Conservation (phyloP, 768 basidiomycete species). For the Leucocoprinus sp. region DNA sequence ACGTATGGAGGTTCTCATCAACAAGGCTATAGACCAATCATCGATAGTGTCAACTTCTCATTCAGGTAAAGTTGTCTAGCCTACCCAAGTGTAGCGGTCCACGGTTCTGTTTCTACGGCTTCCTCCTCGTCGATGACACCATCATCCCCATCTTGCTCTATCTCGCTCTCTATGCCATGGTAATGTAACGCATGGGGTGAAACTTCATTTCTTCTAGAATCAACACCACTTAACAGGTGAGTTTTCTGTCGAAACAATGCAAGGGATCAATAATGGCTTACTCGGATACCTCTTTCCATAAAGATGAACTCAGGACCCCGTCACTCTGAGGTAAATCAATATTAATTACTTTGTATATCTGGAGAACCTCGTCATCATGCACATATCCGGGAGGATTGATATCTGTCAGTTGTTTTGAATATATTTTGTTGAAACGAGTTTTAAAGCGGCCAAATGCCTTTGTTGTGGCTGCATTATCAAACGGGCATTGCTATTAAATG, state of each 20-base stretch:
- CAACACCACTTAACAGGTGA: conserved; percentile 1
- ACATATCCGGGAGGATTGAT: conserved; percentile 27
- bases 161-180: background rate
- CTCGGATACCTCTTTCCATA: background rate
- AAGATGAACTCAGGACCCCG: conserved; percentile 9
- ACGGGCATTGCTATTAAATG: conserved; percentile 43
- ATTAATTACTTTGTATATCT: conserved; percentile 13
- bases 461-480: conserved; percentile 43
- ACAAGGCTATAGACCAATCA: conserved; percentile 3
- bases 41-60: conserved; percentile 3
- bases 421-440: conserved; percentile 33
- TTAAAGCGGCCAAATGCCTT: conserved; percentile 53
- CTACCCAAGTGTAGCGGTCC: background rate
- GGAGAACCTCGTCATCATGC: conserved; percentile 26
- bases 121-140: background rate
- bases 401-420: conserved; percentile 31
- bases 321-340: conserved; percentile 11
- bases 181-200: background rate
- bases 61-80: background rate
- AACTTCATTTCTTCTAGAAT: background rate
- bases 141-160: background rate
- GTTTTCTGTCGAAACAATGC: background rate
- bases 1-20: background rate
- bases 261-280: background rate
- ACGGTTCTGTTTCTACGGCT: background rate